Conservation (phyloP, 1,284 basidiomycete species). For the Pseudozyma flocculosa region DNA sequence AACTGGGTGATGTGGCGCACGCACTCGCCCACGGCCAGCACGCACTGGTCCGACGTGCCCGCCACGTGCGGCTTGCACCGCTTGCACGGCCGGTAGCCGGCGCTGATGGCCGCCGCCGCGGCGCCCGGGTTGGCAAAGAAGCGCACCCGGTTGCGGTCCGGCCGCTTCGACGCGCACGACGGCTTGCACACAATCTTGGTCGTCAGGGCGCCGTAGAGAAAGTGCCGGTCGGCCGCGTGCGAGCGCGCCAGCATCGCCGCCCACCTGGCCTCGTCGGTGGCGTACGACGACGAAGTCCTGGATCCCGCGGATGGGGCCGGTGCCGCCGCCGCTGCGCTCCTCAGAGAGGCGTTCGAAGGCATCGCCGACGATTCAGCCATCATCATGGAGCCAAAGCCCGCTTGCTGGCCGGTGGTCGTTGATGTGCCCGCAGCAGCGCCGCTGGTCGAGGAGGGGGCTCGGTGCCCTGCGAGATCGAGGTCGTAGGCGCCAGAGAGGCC, state of each 20-base stretch:
- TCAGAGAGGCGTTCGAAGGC: too few relatives aligned
- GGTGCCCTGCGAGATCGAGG: too few relatives aligned
- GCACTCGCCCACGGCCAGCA: slow-evolving; percentile 12
- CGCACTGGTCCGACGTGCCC: slow-evolving; percentile 11
- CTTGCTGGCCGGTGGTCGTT: too few relatives aligned
- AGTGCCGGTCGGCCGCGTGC: not conserved
- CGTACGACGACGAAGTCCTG: too few relatives aligned
- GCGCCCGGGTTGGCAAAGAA: slow-evolving; percentile 16
- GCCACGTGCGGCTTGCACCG: slow-evolving; percentile 16
- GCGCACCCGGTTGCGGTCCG: slow-evolving; percentile 7
- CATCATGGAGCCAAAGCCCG: too few relatives aligned
- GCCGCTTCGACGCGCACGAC: slow-evolving; percentile 16
- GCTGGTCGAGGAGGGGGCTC: too few relatives aligned
- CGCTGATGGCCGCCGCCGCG: slow-evolving; percentile 7
- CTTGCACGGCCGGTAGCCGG: slow-evolving; percentile 15
- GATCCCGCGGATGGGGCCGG: too few relatives aligned
- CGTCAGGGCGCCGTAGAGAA: slow-evolving; percentile 10
- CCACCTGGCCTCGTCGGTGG: not conserved
- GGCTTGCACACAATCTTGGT: slow-evolving; percentile 20
- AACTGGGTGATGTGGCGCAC: slow-evolving; percentile 13
- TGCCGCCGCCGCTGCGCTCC: too few relatives aligned
- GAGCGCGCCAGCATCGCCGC: not conserved
- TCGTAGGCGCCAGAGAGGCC: too few relatives aligned
- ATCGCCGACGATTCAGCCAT: too few relatives aligned
- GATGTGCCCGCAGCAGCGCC: too few relatives aligned